A percentile compares a stretch with the other conserved stretches of the same genome.
These are phyloP conservation scores for Fagopyrum homotropicum DNA, from an alignment of 148 eudicot species.

Conservation along the genomic window DNA sequence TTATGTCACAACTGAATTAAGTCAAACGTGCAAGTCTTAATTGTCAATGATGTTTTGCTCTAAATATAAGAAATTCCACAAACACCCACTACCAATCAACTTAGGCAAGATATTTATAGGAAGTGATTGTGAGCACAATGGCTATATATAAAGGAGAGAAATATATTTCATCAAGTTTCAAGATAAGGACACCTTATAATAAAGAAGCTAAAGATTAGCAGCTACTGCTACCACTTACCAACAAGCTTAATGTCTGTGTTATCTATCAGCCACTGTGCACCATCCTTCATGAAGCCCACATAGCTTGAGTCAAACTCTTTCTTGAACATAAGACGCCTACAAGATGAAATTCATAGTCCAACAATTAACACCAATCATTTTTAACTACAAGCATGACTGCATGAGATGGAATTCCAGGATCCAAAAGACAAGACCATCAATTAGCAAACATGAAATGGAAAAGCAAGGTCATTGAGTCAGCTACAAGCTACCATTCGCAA, in stretches of 20 bases:
- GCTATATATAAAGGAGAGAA: neutral
- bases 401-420: neutral
- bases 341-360: neutral
- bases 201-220: neutral
- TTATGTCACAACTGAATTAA: neutral
- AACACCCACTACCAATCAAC: neutral
- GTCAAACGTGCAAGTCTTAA: neutral
- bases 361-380: neutral
- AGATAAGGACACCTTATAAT: neutral
- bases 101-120: neutral
- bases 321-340: constrained; percentile 77
- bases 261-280: constrained; percentile 93
- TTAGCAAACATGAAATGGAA: neutral
- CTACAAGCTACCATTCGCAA: neutral
- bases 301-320: constrained; percentile 88
- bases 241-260: constrained; percentile 97
- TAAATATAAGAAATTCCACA: neutral
- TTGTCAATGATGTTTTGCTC: neutral
- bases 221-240: constrained; percentile 39
- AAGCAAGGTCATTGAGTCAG: neutral
- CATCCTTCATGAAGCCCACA: constrained; percentile 90
- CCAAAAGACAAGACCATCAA: neutral
- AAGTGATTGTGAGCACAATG: neutral
- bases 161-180: neutral
- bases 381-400: neutral